Evolutionary conservation across 768 basidiomycete species (phyloP).

Genomic region (Saitozyma sp.): DNA sequence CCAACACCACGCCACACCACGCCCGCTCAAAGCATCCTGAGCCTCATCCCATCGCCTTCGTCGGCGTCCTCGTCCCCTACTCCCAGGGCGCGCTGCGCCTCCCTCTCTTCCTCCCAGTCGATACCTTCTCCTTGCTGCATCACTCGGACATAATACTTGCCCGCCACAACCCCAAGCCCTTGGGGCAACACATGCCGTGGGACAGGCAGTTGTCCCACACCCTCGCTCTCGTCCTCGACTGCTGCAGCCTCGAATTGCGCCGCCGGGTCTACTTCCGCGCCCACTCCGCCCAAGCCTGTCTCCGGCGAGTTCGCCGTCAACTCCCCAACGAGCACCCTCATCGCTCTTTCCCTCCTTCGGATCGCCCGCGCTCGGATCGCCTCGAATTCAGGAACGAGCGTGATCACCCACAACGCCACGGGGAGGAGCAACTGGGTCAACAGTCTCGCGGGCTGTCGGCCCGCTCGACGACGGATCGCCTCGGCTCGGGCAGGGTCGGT

Average conservation of each 20-base stretch:
- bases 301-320: neutral
- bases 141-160: conserved; percentile 36
- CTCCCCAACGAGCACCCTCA: conserved; percentile 35
- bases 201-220: neutral
- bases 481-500: conserved; percentile 1
- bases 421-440: conserved; percentile 39
- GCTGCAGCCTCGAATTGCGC: neutral
- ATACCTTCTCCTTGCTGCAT: conserved; percentile 40
- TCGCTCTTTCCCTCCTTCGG: conserved; percentile 31
- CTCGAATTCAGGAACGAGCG: conserved; percentile 43
- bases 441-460: conserved; percentile 15
- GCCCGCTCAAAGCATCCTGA: neutral
- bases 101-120: conserved; percentile 48
- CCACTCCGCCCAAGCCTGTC: neutral
- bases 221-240: neutral
- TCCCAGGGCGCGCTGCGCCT: conserved; percentile 44
- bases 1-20: too few species aligned
- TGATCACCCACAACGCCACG: conserved; percentile 40
- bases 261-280: neutral
- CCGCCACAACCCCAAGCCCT: conserved; percentile 23
- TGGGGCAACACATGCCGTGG: conserved; percentile 18
- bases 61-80: conserved; percentile 33
- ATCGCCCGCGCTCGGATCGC: conserved; percentile 29
- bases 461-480: neutral
- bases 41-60: neutral